Percentiles rank a stretch among this genome's conserved stretches.
These are phyloP conservation scores for Chrysosporium queenslandicum DNA, from an alignment of 2,329 filamentous ascomycete species.

Conservation along the genomic window DNA sequence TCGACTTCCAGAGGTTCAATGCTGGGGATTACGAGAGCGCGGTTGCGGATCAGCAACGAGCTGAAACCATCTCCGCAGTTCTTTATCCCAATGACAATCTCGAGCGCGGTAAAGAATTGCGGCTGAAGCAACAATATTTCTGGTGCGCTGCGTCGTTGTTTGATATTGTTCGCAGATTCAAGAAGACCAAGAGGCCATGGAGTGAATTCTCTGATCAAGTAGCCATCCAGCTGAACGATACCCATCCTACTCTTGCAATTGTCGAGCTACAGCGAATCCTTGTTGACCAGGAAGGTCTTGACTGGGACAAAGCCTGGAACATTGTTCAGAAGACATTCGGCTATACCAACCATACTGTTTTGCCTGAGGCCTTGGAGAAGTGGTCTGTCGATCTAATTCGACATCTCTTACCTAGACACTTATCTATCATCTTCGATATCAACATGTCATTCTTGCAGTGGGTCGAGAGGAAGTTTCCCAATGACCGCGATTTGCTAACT, in stretches of 20 bases:
- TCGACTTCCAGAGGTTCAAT: slow-evolving; percentile 99
- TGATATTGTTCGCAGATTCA: slow-evolving; percentile 95
- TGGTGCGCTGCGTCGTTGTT: slow-evolving; percentile 96
- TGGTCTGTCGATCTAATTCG: slow-evolving; percentile 92
- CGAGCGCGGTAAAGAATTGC: slow-evolving; percentile 90
- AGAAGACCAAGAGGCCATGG: slow-evolving; percentile 90
- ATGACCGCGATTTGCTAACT: slow-evolving; percentile 72
- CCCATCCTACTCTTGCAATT: slow-evolving; percentile 90
- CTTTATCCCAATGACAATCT: slow-evolving; percentile 97
- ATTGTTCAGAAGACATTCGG: slow-evolving; percentile 73
- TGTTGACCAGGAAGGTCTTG: slow-evolving; percentile 76
- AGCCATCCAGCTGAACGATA: slow-evolving; percentile 96
- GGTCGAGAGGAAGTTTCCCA: slow-evolving; percentile 83
- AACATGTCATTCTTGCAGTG: slow-evolving; percentile 86
- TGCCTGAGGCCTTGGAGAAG: slow-evolving; percentile 94
- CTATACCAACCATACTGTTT: slow-evolving; percentile 97
- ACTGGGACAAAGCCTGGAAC: slow-evolving; percentile 86
- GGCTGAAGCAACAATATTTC: slow-evolving; percentile 98
- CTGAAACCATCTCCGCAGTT: slow-evolving; percentile 97
- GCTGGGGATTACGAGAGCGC: slow-evolving; percentile 95
- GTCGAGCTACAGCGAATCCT: slow-evolving; percentile 92
- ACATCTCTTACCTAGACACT: slow-evolving; percentile 81
- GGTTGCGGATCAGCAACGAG: slow-evolving; percentile 93
- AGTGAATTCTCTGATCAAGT: slow-evolving; percentile 86
- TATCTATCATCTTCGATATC: slow-evolving; percentile 98